phyloP scores from a whole-genome alignment of 352 stramenopile genomes.

The Sclerospora graminicola region DNA sequence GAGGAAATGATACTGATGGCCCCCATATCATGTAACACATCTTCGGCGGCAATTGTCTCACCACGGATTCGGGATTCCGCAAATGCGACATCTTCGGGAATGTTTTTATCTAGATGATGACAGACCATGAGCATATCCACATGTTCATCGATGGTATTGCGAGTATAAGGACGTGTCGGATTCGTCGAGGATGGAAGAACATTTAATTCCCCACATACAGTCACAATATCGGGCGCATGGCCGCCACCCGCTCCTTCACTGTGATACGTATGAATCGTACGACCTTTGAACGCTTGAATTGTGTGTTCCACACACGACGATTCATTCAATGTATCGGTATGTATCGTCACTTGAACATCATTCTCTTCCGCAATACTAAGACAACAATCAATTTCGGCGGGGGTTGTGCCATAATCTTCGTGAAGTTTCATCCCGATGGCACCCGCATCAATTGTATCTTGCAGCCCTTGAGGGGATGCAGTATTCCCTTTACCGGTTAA shows the following conservation, averaged over 20 bases:
- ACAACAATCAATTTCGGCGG: constrained; percentile 90
- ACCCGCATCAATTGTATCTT: constrained; percentile 87
- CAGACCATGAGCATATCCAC: constrained; percentile 99
- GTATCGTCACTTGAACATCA: constrained; percentile 94
- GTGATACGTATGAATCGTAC: constrained; percentile 96
- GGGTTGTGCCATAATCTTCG: constrained; percentile 97
- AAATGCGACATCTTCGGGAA: constrained; percentile 96
- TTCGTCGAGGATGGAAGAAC: constrained; percentile 95
- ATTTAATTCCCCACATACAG: constrained; percentile 88
- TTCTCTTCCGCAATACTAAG: constrained; percentile 87
- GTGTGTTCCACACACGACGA: constrained; percentile 92
- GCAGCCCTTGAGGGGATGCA: constrained; percentile 67
- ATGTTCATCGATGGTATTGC: constrained; percentile 97
- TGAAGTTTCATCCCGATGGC: constrained; percentile 95
- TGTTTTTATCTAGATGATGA: constrained; percentile 94
- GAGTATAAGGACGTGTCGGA: constrained; percentile 92
- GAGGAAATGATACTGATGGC: constrained; percentile 95
- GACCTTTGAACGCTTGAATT: constrained; percentile 90
- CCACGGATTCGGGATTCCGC: constrained; percentile 94
- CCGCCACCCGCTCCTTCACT: constrained; percentile 90
- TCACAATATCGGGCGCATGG: constrained; percentile 97
- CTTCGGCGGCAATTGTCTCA: constrained; percentile 95
- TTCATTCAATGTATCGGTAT: constrained; percentile 98
- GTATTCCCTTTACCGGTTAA: constrained; percentile 96
- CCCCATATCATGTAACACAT: constrained; percentile 95